A percentile compares a stretch with the other conserved stretches of the same genome.
Evolutionary conservation across 139 green algal species (phyloP).

Genomic region (Chlorella sp.): DNA sequence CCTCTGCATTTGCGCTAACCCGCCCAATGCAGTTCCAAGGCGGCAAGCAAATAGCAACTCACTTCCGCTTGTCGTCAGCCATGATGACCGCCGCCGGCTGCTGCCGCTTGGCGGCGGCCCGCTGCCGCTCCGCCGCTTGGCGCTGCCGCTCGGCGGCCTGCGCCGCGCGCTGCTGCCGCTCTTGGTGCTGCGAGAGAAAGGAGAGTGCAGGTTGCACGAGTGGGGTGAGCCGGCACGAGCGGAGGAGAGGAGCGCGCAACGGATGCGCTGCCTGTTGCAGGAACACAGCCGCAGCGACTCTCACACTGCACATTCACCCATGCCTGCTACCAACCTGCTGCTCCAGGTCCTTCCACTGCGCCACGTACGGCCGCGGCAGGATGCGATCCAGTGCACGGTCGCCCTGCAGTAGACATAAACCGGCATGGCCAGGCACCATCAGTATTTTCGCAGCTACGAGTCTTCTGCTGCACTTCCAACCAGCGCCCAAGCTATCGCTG

Average conservation of each 20-base stretch:
- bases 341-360: constrained; percentile 60
- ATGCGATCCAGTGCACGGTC: constrained; percentile 70
- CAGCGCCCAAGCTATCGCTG: no score
- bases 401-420: constrained; percentile 51
- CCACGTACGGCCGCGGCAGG: constrained; percentile 63
- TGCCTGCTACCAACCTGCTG: constrained; percentile 29
- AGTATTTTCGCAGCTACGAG: no score
- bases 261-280: no score
- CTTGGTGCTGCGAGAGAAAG: constrained; percentile 3
- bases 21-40: no score
- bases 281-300: no score
- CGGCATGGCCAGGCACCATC: no score
- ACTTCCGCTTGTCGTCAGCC: constrained; percentile 54
- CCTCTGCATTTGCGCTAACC: no score
- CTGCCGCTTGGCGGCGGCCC: constrained; percentile 31
- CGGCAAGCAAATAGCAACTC: neutral
- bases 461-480: no score
- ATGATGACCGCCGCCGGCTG: constrained; percentile 56
- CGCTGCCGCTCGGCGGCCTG: constrained; percentile 26
- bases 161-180: constrained; percentile 36
- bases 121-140: constrained; percentile 35
- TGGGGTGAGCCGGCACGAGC: no score
- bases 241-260: no score
- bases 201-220: neutral
- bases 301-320: no score